These are phyloP conservation scores for Epicoccum sorghinum DNA, from an alignment of 2,329 filamentous ascomycete genomes.

Conservation along the genomic window DNA sequence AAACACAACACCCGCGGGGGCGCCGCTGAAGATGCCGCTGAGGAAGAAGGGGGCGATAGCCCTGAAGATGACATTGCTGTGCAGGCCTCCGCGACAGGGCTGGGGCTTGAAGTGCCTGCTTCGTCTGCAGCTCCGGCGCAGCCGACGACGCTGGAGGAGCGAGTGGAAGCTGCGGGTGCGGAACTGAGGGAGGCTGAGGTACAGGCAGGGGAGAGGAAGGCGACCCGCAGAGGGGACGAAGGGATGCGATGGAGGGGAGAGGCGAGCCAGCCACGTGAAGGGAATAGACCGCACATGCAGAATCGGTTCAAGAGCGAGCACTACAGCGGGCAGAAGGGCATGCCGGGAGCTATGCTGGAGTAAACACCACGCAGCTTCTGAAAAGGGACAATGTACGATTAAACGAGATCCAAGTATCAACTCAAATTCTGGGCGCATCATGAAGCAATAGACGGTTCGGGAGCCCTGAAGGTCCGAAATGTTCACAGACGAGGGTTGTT, in stretches of 20 bases:
- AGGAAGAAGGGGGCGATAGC: conserved; percentile 24
- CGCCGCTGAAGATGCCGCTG: conserved; percentile 55
- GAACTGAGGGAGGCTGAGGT: conserved; percentile 47
- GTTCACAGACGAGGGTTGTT: no score
- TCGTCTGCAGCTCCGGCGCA: not conserved
- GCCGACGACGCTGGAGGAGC: conserved; percentile 5
- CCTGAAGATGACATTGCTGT: conserved; percentile 18
- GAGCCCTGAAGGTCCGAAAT: no score
- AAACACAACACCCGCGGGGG: conserved; percentile 83
- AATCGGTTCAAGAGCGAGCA: conserved; percentile 21
- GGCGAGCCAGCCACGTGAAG: not conserved
- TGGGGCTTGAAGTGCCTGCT: not conserved
- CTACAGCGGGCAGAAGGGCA: conserved; percentile 33
- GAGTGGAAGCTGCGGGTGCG: conserved; percentile 42
- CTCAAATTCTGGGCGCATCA: no score
- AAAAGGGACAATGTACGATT: not conserved
- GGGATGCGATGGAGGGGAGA: conserved; percentile 41
- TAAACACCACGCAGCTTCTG: conserved; percentile 1
- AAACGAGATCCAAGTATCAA: not conserved
- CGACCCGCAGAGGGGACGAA: conserved; percentile 1
- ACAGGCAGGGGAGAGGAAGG: conserved; percentile 34
- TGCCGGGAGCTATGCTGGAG: conserved; percentile 42
- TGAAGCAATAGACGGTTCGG: no score
- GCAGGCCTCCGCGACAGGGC: not conserved
- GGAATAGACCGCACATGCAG: conserved; percentile 19